Conservation (phyloP, 371 early-diverging fungal genomes). For the Dichotomocladium elegans region DNA sequence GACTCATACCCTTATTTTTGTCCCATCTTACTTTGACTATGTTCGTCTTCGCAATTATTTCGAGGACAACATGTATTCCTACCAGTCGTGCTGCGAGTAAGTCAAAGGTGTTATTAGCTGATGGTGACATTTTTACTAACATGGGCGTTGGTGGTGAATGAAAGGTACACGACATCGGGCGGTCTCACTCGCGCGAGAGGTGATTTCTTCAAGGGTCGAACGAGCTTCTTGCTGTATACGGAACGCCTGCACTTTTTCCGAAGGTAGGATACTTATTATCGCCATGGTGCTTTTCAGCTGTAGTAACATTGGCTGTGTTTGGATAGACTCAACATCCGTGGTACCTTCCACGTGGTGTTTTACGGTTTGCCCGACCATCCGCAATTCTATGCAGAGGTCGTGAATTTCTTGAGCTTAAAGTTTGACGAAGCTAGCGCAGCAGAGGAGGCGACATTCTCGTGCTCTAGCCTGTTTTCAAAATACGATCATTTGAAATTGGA, state of each 20-base stretch:
- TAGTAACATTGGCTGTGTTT: too few species aligned
- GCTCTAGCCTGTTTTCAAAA: conserved; percentile 72
- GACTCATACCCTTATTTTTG: conserved; percentile 80
- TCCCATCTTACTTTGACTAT: conserved; percentile 97
- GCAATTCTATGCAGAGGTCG: conserved; percentile 86
- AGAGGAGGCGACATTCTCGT: conserved; percentile 58
- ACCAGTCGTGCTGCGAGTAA: conserved; percentile 78
- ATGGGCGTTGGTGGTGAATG: background rate
- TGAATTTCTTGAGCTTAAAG: conserved; percentile 61
- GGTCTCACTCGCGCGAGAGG: conserved; percentile 78
- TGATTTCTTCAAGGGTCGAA: conserved; percentile 78
- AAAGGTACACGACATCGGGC: conserved; percentile 56
- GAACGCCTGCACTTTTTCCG: conserved; percentile 96
- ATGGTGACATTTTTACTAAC: background rate
- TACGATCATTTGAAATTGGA: conserved; percentile 87
- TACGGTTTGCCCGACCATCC: conserved; percentile 87
- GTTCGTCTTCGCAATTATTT: conserved; percentile 87
- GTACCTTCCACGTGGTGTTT: conserved; percentile 82
- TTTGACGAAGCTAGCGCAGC: conserved; percentile 47
- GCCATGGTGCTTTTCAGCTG: too few species aligned
- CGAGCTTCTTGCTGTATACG: conserved; percentile 76
- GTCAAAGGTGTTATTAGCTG: conserved; percentile 11
- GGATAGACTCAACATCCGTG: conserved; percentile 83
- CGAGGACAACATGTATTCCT: conserved; percentile 69
- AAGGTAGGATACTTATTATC: too few species aligned